Conservation (phyloP, 352 stramenopile genomes). For the Vaucheria bursata region DNA sequence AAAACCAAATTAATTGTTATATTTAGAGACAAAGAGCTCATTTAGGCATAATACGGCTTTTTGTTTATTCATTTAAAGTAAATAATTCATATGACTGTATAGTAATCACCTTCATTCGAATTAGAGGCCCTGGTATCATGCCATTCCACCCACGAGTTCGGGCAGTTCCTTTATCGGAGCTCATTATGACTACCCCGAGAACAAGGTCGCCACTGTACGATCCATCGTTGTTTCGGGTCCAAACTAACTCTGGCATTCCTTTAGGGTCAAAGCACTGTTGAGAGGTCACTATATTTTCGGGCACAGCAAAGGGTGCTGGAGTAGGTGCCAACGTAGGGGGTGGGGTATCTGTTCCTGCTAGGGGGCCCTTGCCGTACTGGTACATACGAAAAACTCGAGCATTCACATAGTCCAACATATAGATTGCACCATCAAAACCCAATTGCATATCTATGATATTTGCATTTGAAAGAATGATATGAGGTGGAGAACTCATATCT, state of each 20-base stretch:
- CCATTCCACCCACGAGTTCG: slow-evolving; percentile 1
- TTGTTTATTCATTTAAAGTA: too few species aligned
- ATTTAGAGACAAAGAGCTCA: too few species aligned
- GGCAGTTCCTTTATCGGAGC: not conserved
- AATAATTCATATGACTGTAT: too few species aligned
- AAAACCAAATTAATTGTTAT: too few species aligned
- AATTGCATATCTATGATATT: not conserved
- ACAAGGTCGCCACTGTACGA: not conserved
- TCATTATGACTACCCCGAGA: not conserved
- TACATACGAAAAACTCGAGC: slow-evolving; percentile 6
- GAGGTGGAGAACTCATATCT: not conserved
- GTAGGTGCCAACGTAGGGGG: not conserved
- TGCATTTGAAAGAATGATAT: not conserved
- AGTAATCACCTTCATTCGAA: too few species aligned
- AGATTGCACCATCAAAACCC: not conserved
- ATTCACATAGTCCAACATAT: not conserved
- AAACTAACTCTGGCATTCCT: not conserved
- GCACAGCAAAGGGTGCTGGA: not conserved
- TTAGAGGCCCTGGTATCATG: slow-evolving; percentile 29
- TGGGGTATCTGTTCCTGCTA: not conserved
- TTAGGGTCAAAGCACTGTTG: not conserved
- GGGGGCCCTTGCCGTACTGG: not conserved
- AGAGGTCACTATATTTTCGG: not conserved
- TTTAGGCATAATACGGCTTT: too few species aligned
- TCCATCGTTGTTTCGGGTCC: not conserved